Percentiles rank a stretch among this genome's conserved stretches.
Conservation (phyloP, 768 basidiomycete genomes). For the Lactifluus piperatus region DNA sequence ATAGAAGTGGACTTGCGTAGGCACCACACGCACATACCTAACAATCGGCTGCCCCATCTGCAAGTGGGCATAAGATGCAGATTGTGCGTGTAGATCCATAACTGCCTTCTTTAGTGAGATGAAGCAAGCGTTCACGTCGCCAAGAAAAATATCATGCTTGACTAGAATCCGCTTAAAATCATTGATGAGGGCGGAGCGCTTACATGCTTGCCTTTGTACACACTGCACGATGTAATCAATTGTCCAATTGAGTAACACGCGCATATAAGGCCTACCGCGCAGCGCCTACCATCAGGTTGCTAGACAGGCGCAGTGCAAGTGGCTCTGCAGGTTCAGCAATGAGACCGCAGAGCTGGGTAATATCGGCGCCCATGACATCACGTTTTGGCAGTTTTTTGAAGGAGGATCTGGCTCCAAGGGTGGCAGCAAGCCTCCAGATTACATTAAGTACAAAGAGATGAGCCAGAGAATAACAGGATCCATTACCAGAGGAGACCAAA, state of each 20-base stretch:
- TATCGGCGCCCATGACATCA: constrained; percentile 80
- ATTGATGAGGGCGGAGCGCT: not conserved
- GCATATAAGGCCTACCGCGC: constrained; percentile 50
- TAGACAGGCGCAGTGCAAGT: constrained; percentile 76
- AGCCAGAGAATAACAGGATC: not conserved
- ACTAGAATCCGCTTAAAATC: constrained; percentile 34
- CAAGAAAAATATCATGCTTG: constrained; percentile 75
- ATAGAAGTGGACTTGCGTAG: not conserved
- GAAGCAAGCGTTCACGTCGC: constrained; percentile 74
- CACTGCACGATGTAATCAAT: constrained; percentile 23
- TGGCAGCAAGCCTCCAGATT: constrained; percentile 72
- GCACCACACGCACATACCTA: constrained; percentile 36
- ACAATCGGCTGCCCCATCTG: constrained; percentile 64
- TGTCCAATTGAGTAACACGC: not conserved
- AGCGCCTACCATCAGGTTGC: constrained; percentile 84
- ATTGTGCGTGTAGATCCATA: constrained; percentile 46
- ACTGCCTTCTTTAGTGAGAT: constrained; percentile 71
- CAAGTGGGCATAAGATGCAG: constrained; percentile 42
- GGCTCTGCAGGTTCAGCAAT: constrained; percentile 82
- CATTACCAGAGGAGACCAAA: constrained; percentile 79
- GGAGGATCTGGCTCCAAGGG: constrained; percentile 78
- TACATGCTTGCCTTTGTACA: constrained; percentile 38
- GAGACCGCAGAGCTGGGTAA: constrained; percentile 67
- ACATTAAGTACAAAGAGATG: not conserved
- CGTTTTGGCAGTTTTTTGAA: constrained; percentile 78